phyloP scores from a whole-genome alignment of 352 stramenopile species.

The Globisporangium irregulare region DNA sequence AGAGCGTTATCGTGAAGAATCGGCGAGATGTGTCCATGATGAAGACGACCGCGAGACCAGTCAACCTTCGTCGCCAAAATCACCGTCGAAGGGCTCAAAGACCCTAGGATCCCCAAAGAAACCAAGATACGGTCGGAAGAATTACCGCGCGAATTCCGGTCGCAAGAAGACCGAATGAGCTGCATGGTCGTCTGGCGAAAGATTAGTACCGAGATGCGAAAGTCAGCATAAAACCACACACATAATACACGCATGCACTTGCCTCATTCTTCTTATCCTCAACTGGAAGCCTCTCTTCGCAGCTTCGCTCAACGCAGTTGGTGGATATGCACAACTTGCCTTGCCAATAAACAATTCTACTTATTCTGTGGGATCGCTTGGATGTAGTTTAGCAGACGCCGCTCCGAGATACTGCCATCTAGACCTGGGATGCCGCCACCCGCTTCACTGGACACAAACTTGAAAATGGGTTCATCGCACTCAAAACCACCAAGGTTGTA shows the following conservation, averaged over 20 bases:
- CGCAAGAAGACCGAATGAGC: constrained; percentile 50
- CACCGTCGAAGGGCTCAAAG: constrained; percentile 33
- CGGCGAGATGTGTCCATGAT: neutral
- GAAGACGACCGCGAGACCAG: neutral
- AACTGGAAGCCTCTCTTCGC: constrained; percentile 2
- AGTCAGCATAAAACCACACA: neutral
- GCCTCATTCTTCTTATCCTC: constrained; percentile 13
- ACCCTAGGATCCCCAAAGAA: constrained; percentile 43
- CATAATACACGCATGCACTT: constrained; percentile 10
- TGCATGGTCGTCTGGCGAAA: neutral
- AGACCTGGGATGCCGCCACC: constrained; percentile 68
- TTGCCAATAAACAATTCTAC: constrained; percentile 27
- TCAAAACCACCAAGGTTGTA: constrained; percentile 88
- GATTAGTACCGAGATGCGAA: neutral
- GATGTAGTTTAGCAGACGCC: constrained; percentile 78
- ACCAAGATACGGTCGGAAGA: constrained; percentile 62
- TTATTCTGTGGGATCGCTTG: constrained; percentile 57
- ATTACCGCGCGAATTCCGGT: constrained; percentile 67
- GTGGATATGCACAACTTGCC: constrained; percentile 7
- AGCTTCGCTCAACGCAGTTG: neutral
- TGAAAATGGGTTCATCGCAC: constrained; percentile 82
- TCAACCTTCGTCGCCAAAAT: constrained; percentile 22
- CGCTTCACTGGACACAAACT: constrained; percentile 86
- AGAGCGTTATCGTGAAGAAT: neutral
- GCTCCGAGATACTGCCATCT: constrained; percentile 80